Conservation (phyloP, 306 rosid genomes). For the Cucumis hystrix region DNA sequence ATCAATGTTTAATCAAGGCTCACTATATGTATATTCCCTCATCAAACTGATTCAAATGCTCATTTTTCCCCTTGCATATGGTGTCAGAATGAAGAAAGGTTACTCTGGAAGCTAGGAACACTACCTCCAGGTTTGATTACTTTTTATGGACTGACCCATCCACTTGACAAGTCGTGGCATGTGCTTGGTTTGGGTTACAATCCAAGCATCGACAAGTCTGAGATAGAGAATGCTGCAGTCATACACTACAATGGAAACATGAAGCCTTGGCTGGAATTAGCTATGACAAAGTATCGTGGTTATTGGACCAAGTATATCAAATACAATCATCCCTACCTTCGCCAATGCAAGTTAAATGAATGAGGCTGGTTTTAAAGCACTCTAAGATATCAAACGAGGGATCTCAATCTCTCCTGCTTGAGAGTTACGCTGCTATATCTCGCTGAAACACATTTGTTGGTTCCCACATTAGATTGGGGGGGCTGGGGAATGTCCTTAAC, state of each 20-base stretch:
- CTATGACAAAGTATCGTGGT: slow-evolving; percentile 74
- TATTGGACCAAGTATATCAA: slow-evolving; percentile 90
- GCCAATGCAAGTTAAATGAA: slow-evolving; percentile 51
- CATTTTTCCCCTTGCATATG: background rate
- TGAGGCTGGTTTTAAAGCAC: slow-evolving; percentile 11
- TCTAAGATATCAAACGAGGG: background rate
- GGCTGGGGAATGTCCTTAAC: background rate
- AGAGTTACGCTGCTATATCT: slow-evolving; percentile 2
- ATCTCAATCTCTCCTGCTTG: background rate
- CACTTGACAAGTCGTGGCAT: slow-evolving; percentile 88
- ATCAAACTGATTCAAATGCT: background rate
- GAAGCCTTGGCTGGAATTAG: slow-evolving; percentile 97
- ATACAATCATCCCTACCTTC: slow-evolving; percentile 68
- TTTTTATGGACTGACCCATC: slow-evolving; percentile 82
- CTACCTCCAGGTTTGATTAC: slow-evolving; percentile 94
- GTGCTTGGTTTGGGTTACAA: slow-evolving; percentile 98
- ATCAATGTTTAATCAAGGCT: background rate
- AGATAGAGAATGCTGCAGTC: slow-evolving; percentile 80
- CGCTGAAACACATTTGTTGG: background rate
- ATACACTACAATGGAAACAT: slow-evolving; percentile 91
- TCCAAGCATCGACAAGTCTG: slow-evolving; percentile 62
- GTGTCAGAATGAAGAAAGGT: slow-evolving; percentile 78
- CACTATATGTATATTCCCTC: background rate
- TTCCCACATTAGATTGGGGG: background rate
- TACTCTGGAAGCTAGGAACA: slow-evolving; percentile 95